Base-by-base conservation (phyloP, 179 eudicot genomes). In the Drosera spatulata region DNA sequence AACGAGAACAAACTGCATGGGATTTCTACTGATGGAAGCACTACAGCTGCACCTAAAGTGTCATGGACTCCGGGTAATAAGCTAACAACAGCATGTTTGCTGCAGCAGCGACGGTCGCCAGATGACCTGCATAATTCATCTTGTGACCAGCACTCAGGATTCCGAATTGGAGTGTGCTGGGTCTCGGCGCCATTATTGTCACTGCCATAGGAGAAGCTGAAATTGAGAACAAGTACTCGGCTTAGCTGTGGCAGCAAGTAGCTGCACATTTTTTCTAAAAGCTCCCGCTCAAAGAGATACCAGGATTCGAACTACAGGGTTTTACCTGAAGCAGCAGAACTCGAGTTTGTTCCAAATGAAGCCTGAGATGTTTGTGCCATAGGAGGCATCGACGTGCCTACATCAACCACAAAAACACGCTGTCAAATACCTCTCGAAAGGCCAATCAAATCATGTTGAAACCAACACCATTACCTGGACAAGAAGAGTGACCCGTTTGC, bases 341-440 rank as follows among this genome's bases (percentile, higher is more conserved):
- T 73, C 62, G 80, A 75, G 43, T 52, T 78, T 10, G 59, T 46
- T 39, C 70, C 77, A 37, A 64, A 50, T n/a, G 90, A 66, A 72
- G 55, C 78, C 59, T 74, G 86, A 56, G 87, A 64, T 63, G 75
- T 42, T 65, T 88, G 85, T 44, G 86, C 54, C 59, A 41, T 62
- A 6, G 88, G 63, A 56, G 80, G 71, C 10, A 56, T 40, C 42
- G 80, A 64, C 10, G 58, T 66, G 9, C 75, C 91, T 66, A 38
- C 6, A 40, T 22, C 58, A 9, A 39, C 7, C 40, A 39, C 4
- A 0, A 55, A 38, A 7, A 6, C 40, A 15, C 10, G 10, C 8
- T 55, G 41, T 22, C 6, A 38, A 42, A 54, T 54, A 60, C 50
- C 45, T 38, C 7, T 41, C n/a, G 7, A 22, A 46, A 14, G 33